phyloP scores from a whole-genome alignment of 2,329 filamentous ascomycete species.

The Epicoccum nigrum region DNA sequence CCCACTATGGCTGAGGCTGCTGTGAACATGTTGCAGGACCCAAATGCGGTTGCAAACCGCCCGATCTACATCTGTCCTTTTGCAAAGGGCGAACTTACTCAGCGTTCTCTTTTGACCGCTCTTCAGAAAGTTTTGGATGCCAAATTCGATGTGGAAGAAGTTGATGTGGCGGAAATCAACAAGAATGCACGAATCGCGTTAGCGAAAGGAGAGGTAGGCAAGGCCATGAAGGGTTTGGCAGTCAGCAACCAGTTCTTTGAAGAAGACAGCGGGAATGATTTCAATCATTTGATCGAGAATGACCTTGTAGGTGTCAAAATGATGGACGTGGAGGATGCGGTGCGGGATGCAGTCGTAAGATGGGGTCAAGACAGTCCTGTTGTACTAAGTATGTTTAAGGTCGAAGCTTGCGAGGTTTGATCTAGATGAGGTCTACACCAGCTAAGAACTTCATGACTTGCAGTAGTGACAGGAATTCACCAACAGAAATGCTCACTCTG shows the following conservation, averaged over 20 bases:
- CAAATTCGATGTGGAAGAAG: conserved; percentile 31
- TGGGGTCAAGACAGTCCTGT: conserved; percentile 32
- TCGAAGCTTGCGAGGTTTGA: conserved; percentile 36
- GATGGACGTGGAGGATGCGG: conserved; percentile 36
- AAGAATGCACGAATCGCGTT: conserved; percentile 34
- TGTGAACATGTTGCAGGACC: conserved; percentile 39
- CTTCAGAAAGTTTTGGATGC: conserved; percentile 30
- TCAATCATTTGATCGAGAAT: conserved; percentile 38
- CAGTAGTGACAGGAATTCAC: too few species aligned
- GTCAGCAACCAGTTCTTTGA: conserved; percentile 45
- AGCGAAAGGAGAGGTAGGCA: conserved; percentile 31
- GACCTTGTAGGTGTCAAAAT: conserved; percentile 35
- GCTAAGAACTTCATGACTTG: too few species aligned
- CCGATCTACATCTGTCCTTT: conserved; percentile 40
- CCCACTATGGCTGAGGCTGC: conserved; percentile 33
- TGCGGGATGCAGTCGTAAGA: conserved; percentile 30
- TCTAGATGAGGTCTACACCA: too few species aligned
- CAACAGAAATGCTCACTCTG: too few species aligned
- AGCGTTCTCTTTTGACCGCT: conserved; percentile 32
- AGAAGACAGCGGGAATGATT: conserved; percentile 31
- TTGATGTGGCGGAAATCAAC: conserved; percentile 40
- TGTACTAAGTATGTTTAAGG: conserved; percentile 37
- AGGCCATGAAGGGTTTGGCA: conserved; percentile 40
- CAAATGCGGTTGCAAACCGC: conserved; percentile 30
- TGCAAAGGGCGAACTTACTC: conserved; percentile 25